Conservation (phyloP, 805 yeast genomes). For the Lipomyces lipofer region DNA sequence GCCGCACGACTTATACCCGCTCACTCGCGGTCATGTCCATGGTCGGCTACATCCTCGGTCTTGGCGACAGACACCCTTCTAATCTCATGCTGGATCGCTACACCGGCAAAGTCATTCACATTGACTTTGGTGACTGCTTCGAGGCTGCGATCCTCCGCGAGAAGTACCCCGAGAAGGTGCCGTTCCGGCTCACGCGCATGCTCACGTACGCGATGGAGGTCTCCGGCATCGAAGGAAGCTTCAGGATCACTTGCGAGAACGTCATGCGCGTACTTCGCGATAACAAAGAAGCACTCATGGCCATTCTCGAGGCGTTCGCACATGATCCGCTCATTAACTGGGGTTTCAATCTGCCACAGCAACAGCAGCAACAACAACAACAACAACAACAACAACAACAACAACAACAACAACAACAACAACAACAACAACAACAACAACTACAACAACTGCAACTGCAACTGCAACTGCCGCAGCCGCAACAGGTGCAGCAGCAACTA, state of each 20-base stretch:
- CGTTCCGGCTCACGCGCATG: slow-evolving; percentile 95
- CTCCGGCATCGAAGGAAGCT: slow-evolving; percentile 96
- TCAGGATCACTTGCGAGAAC: slow-evolving; percentile 93
- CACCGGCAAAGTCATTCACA: slow-evolving; percentile 94
- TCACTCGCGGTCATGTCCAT: slow-evolving; percentile 98
- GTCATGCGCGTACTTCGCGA: slow-evolving; percentile 94
- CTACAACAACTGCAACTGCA: slow-evolving; percentile 5
- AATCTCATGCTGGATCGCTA: slow-evolving; percentile 91
- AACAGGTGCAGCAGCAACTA: slow-evolving; percentile 2
- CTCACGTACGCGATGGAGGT: slow-evolving; percentile 98
- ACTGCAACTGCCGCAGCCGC: not conserved
- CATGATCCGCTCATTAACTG: slow-evolving; percentile 97
- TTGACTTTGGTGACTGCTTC: slow-evolving; percentile 98
- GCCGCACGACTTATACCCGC: slow-evolving; percentile 93
- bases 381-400: not conserved
- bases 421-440: not conserved
- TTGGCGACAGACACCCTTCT: slow-evolving; percentile 98
- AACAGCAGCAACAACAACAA: slow-evolving; percentile 9
- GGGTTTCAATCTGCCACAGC: slow-evolving; percentile 62
- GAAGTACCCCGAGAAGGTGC: slow-evolving; percentile 97
- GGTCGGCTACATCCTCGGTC: slow-evolving; percentile 95
- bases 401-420: not conserved
- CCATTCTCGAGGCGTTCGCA: slow-evolving; percentile 96
- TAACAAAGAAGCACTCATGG: slow-evolving; percentile 95
- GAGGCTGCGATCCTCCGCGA: slow-evolving; percentile 97